phyloP scores from a whole-genome alignment of 2,329 filamentous ascomycete species.

The Diplodia corticola region DNA sequence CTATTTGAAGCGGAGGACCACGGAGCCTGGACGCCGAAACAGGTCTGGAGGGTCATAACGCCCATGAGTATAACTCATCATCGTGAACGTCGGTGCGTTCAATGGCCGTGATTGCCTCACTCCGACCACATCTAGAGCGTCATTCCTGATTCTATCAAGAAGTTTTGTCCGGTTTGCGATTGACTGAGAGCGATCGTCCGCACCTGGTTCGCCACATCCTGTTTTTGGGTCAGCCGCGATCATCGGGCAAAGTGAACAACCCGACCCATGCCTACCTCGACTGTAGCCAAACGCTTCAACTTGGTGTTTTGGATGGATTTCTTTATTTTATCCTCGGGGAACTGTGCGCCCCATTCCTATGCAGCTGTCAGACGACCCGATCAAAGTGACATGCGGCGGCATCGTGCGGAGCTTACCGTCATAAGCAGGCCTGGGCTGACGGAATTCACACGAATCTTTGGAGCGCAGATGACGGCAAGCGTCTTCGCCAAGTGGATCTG shows the following conservation, averaged over 20 bases:
- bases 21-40: not conserved
- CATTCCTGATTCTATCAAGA: conserved; percentile 33
- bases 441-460: conserved; percentile 64
- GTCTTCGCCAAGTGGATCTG: conserved; percentile 67
- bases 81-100: too few species aligned
- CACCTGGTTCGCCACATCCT: conserved; percentile 41
- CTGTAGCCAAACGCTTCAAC: conserved; percentile 54
- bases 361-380: not conserved
- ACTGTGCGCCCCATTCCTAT: conserved; percentile 51
- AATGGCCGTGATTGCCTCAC: too few species aligned
- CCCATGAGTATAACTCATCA: conserved; percentile 24
- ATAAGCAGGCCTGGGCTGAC: conserved; percentile 64
- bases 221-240: not conserved
- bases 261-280: conserved; percentile 42
- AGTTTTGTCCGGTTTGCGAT: conserved; percentile 41
- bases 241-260: not conserved
- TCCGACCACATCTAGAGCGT: too few species aligned
- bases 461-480: conserved; percentile 61
- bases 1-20: not conserved
- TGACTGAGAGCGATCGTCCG: conserved; percentile 36
- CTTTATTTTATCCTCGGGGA: conserved; percentile 47
- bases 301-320: conserved; percentile 46
- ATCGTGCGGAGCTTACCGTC: conserved; percentile 49
- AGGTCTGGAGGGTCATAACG: conserved; percentile 33
- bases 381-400: not conserved